Evolutionary conservation across 2,329 filamentous ascomycete species (phyloP).

Genomic region (Colletotrichum sidae): DNA sequence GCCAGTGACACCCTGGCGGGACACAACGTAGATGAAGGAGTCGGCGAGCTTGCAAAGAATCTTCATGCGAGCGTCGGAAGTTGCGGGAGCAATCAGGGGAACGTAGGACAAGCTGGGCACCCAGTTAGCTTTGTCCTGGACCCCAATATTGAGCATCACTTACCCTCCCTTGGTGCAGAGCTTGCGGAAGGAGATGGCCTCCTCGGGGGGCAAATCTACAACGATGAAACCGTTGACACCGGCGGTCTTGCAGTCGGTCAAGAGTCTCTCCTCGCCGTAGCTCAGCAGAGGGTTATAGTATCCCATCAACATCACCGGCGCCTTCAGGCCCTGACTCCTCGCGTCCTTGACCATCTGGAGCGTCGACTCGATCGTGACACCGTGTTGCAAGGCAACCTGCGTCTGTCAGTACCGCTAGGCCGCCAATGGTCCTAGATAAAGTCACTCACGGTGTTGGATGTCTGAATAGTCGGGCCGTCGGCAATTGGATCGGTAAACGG

Average conservation of each 20-base stretch:
- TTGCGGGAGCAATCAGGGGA: constrained; percentile 94
- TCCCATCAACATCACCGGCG: constrained; percentile 94
- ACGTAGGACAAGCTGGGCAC: constrained; percentile 84
- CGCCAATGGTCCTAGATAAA: constrained; percentile 9
- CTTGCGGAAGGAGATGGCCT: constrained; percentile 91
- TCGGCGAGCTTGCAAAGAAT: constrained; percentile 96
- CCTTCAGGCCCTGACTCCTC: constrained; percentile 79
- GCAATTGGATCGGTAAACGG: constrained; percentile 99
- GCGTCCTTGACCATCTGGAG: constrained; percentile 88
- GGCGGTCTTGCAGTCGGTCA: constrained; percentile 84
- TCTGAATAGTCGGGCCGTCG: constrained; percentile 97
- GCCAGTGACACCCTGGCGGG: constrained; percentile 95
- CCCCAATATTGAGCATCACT: constrained; percentile 56
- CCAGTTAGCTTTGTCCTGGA: constrained; percentile 6
- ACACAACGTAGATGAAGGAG: constrained; percentile 99
- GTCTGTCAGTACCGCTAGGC: constrained; percentile 10
- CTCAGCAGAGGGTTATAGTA: constrained; percentile 98
- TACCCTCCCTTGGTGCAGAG: constrained; percentile 79
- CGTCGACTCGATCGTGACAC: constrained; percentile 83
- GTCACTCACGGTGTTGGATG: constrained; percentile 81
- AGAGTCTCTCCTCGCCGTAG: constrained; percentile 91
- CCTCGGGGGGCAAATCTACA: constrained; percentile 94
- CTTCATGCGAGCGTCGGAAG: constrained; percentile 93
- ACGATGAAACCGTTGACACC: constrained; percentile 97
- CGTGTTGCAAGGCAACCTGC: constrained; percentile 82